phyloP scores from a whole-genome alignment of 2,329 filamentous ascomycete species.

The Pezicula carpinea region DNA sequence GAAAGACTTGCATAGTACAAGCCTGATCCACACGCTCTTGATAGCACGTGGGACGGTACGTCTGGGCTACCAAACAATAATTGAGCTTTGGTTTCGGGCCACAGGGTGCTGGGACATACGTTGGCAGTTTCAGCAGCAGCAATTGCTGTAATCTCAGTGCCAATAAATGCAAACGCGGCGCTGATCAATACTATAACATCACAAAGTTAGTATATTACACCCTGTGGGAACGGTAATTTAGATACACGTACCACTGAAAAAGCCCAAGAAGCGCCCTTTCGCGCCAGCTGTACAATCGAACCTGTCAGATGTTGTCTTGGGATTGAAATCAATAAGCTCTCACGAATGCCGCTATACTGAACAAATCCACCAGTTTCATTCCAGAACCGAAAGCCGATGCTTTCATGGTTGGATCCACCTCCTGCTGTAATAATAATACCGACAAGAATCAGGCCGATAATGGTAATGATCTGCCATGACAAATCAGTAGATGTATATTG shows the following conservation, averaged over 20 bases:
- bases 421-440: constrained; percentile 52
- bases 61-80: background rate
- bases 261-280: constrained; percentile 24
- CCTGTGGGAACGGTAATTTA: background rate
- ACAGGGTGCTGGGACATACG: background rate
- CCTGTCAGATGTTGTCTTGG: background rate
- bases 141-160: background rate
- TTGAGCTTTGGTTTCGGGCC: background rate
- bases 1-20: background rate
- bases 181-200: background rate
- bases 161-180: background rate
- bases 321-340: background rate
- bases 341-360: background rate
- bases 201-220: background rate
- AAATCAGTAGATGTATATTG: background rate
- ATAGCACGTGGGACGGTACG: background rate
- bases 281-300: background rate
- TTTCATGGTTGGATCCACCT: constrained; percentile 41
- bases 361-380: constrained; percentile 34
- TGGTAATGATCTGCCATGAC: constrained; percentile 34
- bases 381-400: constrained; percentile 45
- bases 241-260: background rate
- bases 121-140: constrained; percentile 1
- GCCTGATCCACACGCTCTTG: background rate
- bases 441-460: constrained; percentile 52